Evolutionary conservation across 768 basidiomycete species (phyloP).

Genomic region (Lentinula raphanica): DNA sequence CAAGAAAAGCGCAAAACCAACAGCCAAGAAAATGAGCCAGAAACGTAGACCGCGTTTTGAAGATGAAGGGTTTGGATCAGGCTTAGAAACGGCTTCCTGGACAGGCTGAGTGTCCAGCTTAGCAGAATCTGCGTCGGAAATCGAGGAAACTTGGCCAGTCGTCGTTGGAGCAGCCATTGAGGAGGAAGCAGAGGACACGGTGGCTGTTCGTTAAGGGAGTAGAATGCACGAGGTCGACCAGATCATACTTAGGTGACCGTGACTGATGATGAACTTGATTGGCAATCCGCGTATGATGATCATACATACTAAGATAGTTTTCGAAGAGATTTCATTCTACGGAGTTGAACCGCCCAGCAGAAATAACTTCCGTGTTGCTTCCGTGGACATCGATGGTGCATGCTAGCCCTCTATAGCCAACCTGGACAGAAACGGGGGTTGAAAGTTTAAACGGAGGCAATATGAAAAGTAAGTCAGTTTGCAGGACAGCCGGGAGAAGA

Average conservation of each 20-base stretch:
- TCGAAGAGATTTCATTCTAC: no score
- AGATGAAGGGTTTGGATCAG: neutral
- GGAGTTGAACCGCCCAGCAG: no score
- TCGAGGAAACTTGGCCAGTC: neutral
- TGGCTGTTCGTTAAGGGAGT: neutral
- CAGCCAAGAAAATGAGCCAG: slow-evolving; percentile 25
- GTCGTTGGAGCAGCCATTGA: neutral
- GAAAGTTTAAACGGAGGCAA: neutral
- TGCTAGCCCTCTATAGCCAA: neutral
- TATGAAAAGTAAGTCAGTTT: neutral
- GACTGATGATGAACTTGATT: neutral
- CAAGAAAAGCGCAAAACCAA: slow-evolving; percentile 23
- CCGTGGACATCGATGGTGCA: neutral
- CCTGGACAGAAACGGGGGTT: neutral
- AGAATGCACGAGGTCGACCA: neutral
- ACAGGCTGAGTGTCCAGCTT: neutral
- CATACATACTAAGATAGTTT: neutral
- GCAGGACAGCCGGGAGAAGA: neutral
- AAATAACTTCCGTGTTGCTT: no score
- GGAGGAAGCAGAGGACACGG: neutral
- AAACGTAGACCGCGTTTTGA: slow-evolving; percentile 15
- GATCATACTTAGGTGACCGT: neutral
- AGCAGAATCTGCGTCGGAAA: neutral
- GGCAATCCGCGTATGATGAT: neutral
- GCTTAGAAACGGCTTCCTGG: neutral